Base-by-base conservation (phyloP, 2,329 filamentous ascomycete species). In the Pseudogymnoascus pannorum region DNA sequence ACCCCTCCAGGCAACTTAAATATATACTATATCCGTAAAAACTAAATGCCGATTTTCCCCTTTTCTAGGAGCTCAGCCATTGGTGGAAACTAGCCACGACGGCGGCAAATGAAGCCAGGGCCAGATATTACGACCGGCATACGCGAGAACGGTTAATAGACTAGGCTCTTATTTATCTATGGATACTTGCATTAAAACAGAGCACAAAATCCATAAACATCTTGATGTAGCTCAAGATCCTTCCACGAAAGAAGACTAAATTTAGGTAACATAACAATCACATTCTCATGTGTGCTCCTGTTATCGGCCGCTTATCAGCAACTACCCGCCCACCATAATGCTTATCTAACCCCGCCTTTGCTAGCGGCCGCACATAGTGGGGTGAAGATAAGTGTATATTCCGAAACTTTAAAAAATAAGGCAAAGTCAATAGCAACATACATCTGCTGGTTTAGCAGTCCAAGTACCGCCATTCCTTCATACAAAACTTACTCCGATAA, bases 291-390 rank as follows among this genome's bases (percentile, higher is more conserved):
- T 31, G 3, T 12, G 16, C 14, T 18, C 9, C 26, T 54, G 1
- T 18, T 31, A 31, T 54, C n/a, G 1, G 1, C 48, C 11, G n/a
- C 26, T 20, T 54, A 54, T 54, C 48, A 3, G 22, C 4, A 54
- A 54, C n/a, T 29, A 51, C 22, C 42, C 20, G 42, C 44, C 26
- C 44, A 29, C n/a, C 12, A 14, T 12, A 35, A 54, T 18, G 48
- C 48, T 54, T 54, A 54, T 54, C 48, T 54, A 54, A 54, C 48
- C 48, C 48, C 48, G 26, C 48, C 26, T 20, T 20, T 5, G n/a
- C 48, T 54, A 54, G 48, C 48, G 48, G 48, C 48, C 48, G 48
- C 48, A 54, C n/a, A 11, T 54, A 26, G 48, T 33, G 48, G 48
- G 48, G 26, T 54, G 26, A 54, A 14, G 26, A 54, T 31, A 54